Evolutionary conservation across 306 rosid genomes (phyloP), one percentile per base, ranked within the genome.

Genomic region (Prunus campanulata): DNA sequence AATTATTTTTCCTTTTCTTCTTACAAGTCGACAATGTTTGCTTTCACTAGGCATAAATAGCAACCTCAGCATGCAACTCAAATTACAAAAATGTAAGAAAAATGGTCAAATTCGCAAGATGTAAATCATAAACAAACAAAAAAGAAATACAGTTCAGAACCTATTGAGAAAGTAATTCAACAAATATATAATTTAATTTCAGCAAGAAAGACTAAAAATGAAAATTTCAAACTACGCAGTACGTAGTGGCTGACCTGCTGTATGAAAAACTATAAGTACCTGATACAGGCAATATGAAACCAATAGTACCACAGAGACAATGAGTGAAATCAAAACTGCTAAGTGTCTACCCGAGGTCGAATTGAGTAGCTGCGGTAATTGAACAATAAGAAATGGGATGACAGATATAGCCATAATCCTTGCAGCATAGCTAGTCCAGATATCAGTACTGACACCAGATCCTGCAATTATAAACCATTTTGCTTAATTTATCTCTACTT

Each of bases 371-470:
- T 96, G 99, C 32, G 94, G 99, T 25, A 96, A 69, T 77, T 96
- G 99, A 78, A 96, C 98, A 67, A 96, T 83, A 80, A 92, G 0
- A 78, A 92, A 96, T 49, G 99, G 99, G 60, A 92, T 29, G 72
- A 91, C 80, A 61, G 98, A 96, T 77, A 89, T 3, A 71, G 81
- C 82, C 99, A 96, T 92, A 73, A 96, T 91, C 76, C 44, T 86
- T 66, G 98, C 99, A 66, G 97, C 88, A 79, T 92, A 96, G 72
- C 88, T 86, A 71, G 99, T 92, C 99, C 97, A 92, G 65, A 91
- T 89, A 83, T 96, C 99, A 60, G 98, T 92, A 71, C 97, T 91
- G 69, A 96, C 89, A 72, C 99, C 99, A 88, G 99, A 91, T 74
- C 90, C 99, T 96, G 89, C 84, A 86, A 60, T 77, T 44, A 72